phyloP scores from a whole-genome alignment of 1,284 basidiomycete genomes.

The Cryptococcus jaspeensis region DNA sequence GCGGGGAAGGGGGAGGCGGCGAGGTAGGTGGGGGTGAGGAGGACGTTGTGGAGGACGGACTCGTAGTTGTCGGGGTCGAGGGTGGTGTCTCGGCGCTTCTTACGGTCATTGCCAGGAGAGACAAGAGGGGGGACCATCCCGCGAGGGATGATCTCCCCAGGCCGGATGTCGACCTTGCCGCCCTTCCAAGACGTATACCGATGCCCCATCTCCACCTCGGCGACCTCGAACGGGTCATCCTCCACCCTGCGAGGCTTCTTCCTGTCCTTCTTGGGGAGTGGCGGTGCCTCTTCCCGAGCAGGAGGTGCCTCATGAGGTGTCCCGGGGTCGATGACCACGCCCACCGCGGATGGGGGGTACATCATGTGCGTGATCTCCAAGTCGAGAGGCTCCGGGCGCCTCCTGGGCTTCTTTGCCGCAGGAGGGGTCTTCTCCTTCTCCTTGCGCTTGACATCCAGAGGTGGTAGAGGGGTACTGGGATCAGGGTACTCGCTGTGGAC shows the following conservation, averaged over 20 bases:
- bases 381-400: constrained; percentile 35
- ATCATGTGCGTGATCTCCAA: constrained; percentile 18
- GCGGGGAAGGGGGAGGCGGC: constrained; percentile 17
- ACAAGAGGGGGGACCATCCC: constrained; percentile 14
- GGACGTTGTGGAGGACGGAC: constrained; percentile 38
- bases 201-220: constrained; percentile 31
- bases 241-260: constrained; percentile 2
- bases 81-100: background rate
- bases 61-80: constrained; percentile 22
- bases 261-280: constrained; percentile 1
- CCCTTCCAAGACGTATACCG: constrained; percentile 36
- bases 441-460: background rate
- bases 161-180: constrained; percentile 35
- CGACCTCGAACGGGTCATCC: constrained; percentile 33
- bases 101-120: background rate
- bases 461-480: constrained; percentile 15
- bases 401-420: background rate
- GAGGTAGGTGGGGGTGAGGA: constrained; percentile 39
- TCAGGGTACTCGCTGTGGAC: constrained; percentile 23
- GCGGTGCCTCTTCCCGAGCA: background rate
- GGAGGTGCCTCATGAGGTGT: constrained; percentile 2
- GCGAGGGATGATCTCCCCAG: constrained; percentile 31
- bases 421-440: background rate
- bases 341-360: constrained; percentile 12
- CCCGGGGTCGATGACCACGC: constrained; percentile 12